Conservation (phyloP, 768 basidiomycete species). For the Melanogaster broomeanus region DNA sequence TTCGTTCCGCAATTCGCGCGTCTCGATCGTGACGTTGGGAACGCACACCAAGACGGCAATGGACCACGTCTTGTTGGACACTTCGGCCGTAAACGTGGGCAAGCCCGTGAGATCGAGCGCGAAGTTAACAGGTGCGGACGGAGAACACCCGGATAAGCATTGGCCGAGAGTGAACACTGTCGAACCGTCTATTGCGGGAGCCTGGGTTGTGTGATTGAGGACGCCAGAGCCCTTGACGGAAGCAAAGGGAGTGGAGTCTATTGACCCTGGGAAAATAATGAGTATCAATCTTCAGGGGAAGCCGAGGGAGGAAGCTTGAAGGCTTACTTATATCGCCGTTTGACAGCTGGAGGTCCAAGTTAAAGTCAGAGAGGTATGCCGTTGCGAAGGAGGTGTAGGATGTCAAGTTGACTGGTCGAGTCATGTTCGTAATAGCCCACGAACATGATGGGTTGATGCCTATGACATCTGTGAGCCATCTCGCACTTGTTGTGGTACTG, state of each 20-base stretch:
- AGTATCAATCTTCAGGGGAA: neutral
- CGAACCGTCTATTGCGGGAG: too few relatives aligned
- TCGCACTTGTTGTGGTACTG: constrained; percentile 15
- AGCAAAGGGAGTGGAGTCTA: too few relatives aligned
- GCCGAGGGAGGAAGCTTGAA: constrained; percentile 11
- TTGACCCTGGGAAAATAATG: too few relatives aligned
- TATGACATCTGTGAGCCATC: constrained; percentile 30
- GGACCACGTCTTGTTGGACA: too few relatives aligned
- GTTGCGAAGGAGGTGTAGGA: constrained; percentile 1
- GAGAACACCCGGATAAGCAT: constrained; percentile 23
- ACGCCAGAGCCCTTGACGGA: constrained; percentile 1
- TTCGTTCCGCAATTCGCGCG: constrained; percentile 26
- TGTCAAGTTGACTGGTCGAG: constrained; percentile 12
- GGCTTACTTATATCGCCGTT: constrained; percentile 4
- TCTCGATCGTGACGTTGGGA: constrained; percentile 25
- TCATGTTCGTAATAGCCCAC: constrained; percentile 31
- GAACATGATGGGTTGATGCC: constrained; percentile 27
- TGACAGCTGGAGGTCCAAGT: constrained; percentile 17
- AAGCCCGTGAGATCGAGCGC: constrained; percentile 16
- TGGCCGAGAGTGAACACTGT: too few relatives aligned
- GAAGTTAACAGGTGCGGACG: neutral
- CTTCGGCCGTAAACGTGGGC: constrained; percentile 8
- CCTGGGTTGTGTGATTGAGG: constrained; percentile 23
- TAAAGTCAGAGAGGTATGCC: constrained; percentile 13
- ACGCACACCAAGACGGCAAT: too few relatives aligned